Percentiles rank a stretch among this genome's conserved stretches.
These are phyloP conservation scores for Halophytophthora batemanensis DNA, from an alignment of 352 stramenopile species.

Conservation along the genomic window DNA sequence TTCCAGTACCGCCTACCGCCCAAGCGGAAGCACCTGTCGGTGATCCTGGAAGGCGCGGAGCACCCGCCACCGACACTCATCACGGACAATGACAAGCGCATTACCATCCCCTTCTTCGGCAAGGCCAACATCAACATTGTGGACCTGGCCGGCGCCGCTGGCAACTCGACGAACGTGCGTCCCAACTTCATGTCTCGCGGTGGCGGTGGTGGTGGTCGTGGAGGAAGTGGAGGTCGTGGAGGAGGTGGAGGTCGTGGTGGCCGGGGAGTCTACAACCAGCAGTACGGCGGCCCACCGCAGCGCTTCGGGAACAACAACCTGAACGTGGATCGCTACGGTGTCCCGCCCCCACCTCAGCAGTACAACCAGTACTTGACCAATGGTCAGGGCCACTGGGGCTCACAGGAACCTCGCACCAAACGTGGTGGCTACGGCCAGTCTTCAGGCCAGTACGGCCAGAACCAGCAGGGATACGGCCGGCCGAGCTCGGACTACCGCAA, in stretches of 20 bases:
- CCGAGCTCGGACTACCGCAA: constrained; percentile 34
- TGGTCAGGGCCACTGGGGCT: constrained; percentile 74
- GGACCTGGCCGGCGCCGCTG: constrained; percentile 59
- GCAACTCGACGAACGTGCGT: constrained; percentile 54
- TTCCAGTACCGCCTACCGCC: constrained; percentile 72
- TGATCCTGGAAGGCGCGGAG: constrained; percentile 52
- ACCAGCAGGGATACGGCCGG: constrained; percentile 25
- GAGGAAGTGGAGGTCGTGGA: constrained; percentile 17
- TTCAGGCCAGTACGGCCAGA: constrained; percentile 10
- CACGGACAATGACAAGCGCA: constrained; percentile 55
- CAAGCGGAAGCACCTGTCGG: constrained; percentile 50
- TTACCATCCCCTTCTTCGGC: constrained; percentile 79
- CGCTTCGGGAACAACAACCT: constrained; percentile 56
- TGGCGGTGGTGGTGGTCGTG: constrained; percentile 31
- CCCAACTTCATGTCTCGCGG: constrained; percentile 43
- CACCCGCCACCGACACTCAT: constrained; percentile 42
- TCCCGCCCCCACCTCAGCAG: constrained; percentile 32
- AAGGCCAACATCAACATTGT: constrained; percentile 86
- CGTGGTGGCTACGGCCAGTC: constrained; percentile 49
- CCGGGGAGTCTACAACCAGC: constrained; percentile 26
- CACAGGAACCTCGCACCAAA: constrained; percentile 77
- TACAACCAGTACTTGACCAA: constrained; percentile 81
- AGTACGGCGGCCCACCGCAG: constrained; percentile 34
- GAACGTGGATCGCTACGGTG: constrained; percentile 56
- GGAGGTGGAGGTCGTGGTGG: constrained; percentile 19